phyloP scores from a whole-genome alignment of 2,329 filamentous ascomycete genomes.

The Curvularia lunata region DNA sequence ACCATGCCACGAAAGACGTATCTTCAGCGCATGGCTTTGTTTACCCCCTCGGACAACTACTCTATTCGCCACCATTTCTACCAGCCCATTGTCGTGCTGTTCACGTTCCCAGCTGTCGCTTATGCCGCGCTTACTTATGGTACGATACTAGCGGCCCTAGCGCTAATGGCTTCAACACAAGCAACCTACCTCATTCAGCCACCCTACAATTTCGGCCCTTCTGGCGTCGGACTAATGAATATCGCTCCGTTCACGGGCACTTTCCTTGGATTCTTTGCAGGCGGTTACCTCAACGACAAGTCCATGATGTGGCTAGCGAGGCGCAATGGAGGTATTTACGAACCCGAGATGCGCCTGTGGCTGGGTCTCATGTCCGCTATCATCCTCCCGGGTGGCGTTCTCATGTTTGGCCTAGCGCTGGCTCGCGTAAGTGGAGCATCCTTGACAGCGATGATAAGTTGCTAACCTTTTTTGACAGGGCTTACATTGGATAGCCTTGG shows the following conservation, averaged over 20 bases:
- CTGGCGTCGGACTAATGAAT: conserved; percentile 50
- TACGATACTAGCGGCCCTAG: conserved; percentile 49
- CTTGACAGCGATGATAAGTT: background rate
- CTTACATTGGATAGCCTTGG: conserved; percentile 35
- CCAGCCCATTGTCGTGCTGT: conserved; percentile 48
- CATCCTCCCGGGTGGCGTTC: conserved; percentile 43
- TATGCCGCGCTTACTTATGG: conserved; percentile 43
- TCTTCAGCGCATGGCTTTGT: conserved; percentile 50
- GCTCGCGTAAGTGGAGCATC: conserved; percentile 22
- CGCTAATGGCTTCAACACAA: conserved; percentile 48
- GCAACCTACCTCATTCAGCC: conserved; percentile 47
- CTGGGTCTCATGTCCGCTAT: conserved; percentile 43
- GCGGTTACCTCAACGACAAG: conserved; percentile 30
- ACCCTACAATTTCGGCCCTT: conserved; percentile 52
- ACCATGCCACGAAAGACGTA: conserved; percentile 53
- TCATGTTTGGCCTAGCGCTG: conserved; percentile 51
- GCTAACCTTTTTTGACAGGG: conserved; percentile 24
- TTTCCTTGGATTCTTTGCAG: conserved; percentile 35
- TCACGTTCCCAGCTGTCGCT: conserved; percentile 49
- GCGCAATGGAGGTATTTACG: conserved; percentile 51
- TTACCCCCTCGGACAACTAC: conserved; percentile 35
- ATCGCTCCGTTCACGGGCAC: conserved; percentile 52
- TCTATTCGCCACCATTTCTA: conserved; percentile 39
- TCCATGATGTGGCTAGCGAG: conserved; percentile 45
- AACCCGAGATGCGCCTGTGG: conserved; percentile 56